Percentiles rank a stretch among this genome's conserved stretches.
phyloP scores from a whole-genome alignment of 441 rosid species.

The Capsella rubella region DNA sequence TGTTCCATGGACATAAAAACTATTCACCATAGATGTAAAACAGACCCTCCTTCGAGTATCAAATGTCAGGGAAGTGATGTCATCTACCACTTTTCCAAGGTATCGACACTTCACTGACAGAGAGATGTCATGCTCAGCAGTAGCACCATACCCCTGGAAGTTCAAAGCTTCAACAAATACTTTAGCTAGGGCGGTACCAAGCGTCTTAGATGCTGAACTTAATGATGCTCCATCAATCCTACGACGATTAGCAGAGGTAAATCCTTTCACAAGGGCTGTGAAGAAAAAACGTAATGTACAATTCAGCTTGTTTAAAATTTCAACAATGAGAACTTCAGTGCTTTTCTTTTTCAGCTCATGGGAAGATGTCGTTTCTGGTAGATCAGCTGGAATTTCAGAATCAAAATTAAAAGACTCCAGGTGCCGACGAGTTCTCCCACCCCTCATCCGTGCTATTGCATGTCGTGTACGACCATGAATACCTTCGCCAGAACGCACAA shows the following conservation, averaged over 20 bases:
- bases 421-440: conserved; percentile 91
- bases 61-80: conserved; percentile 77
- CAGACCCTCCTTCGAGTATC: conserved; percentile 89
- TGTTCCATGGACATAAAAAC: conserved; percentile 91
- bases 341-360: conserved; percentile 82
- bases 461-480: conserved; percentile 87
- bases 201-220: conserved; percentile 86
- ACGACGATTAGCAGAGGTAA: conserved; percentile 91
- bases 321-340: conserved; percentile 73
- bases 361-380: conserved; percentile 64
- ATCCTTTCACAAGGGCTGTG: conserved; percentile 91
- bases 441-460: conserved; percentile 85
- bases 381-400: conserved; percentile 63
- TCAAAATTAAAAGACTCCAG: conserved; percentile 80
- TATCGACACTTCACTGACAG: conserved; percentile 90
- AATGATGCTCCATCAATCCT: conserved; percentile 82
- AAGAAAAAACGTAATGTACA: conserved; percentile 80
- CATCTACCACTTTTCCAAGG: conserved; percentile 94
- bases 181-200: conserved; percentile 89
- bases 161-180: conserved; percentile 82
- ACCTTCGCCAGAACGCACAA: conserved; percentile 82
- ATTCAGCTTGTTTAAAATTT: conserved; percentile 80
- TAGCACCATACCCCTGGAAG: conserved; percentile 75
- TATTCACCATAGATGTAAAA: conserved; percentile 84
- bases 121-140: conserved; percentile 63